Percentiles rank a stretch among this genome's conserved stretches.
phyloP scores from a whole-genome alignment of 176 grass and related monocot species.

The Juncus effusus region DNA sequence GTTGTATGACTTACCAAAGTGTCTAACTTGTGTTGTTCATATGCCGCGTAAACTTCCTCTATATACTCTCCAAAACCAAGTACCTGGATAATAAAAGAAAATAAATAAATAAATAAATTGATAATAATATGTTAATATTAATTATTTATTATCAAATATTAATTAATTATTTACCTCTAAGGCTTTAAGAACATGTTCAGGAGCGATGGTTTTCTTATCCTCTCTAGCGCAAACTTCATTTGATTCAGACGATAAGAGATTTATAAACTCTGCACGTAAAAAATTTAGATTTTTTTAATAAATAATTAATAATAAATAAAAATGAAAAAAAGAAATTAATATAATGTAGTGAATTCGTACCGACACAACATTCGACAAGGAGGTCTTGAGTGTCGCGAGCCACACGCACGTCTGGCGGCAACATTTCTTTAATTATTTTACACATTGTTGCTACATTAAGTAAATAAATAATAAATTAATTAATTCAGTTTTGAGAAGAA shows the following conservation, averaged over 20 bases:
- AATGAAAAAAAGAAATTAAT: background rate
- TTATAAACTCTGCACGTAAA: conserved; percentile 89
- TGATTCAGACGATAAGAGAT: conserved; percentile 93
- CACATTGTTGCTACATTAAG: conserved; percentile 76
- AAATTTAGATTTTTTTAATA: background rate
- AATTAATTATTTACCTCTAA: conserved; percentile 57
- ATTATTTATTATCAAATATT: background rate
- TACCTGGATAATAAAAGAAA: conserved; percentile 37
- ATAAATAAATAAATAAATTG: no score
- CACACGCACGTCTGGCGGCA: conserved; percentile 95
- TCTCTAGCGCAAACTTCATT: conserved; percentile 91
- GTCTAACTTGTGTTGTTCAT: conserved; percentile 94
- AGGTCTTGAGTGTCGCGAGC: conserved; percentile 97
- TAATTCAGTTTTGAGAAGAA: no score
- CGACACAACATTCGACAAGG: conserved; percentile 98
- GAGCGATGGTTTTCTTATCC: conserved; percentile 98
- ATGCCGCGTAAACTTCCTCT: conserved; percentile 90
- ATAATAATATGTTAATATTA: no score
- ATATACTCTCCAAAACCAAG: conserved; percentile 95
- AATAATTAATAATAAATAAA: conserved; percentile 3
- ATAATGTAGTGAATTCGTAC: conserved; percentile 29
- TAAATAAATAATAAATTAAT: background rate
- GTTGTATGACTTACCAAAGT: conserved; percentile 57
- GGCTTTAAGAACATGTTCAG: conserved; percentile 98
- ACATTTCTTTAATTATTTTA: conserved; percentile 99